phyloP scores from a whole-genome alignment of 257 asterid genomes.

The Euphrasia confusa region DNA sequence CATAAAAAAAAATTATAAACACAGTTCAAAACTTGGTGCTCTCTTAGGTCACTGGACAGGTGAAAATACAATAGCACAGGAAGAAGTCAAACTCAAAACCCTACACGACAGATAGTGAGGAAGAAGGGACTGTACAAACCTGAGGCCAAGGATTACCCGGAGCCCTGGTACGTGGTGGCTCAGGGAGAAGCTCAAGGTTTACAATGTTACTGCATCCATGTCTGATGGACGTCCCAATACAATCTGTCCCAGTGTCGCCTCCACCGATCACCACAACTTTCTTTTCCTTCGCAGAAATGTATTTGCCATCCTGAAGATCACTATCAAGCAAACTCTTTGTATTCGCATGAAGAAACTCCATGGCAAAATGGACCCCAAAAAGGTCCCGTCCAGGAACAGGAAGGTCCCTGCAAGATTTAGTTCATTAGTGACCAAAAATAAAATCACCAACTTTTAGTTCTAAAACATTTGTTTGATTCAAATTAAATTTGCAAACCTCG shows the following conservation, averaged over 20 bases:
- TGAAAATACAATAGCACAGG: neutral
- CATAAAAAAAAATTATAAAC: neutral
- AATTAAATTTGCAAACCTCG: conserved; percentile 47
- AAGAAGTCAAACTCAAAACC: neutral
- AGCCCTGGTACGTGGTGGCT: conserved; percentile 90
- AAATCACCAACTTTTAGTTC: neutral
- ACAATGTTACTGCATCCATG: conserved; percentile 80
- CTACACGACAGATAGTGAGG: conserved; percentile 1
- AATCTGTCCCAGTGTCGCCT: conserved; percentile 98
- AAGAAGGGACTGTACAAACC: conserved; percentile 40
- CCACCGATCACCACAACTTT: conserved; percentile 99
- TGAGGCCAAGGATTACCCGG: conserved; percentile 99
- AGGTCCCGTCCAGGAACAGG: conserved; percentile 95
- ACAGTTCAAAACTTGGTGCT: neutral
- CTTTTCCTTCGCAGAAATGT: conserved; percentile 91
- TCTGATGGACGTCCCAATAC: conserved; percentile 92
- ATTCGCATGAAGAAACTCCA: conserved; percentile 97
- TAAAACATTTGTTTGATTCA: neutral
- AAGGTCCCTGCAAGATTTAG: conserved; percentile 64
- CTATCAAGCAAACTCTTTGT: conserved; percentile 94
- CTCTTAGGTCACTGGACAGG: neutral
- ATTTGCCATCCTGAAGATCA: conserved; percentile 79
- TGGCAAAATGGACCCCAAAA: conserved; percentile 93
- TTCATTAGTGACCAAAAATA: neutral
- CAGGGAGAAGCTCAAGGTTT: conserved; percentile 91